Evolutionary conservation across 495 filamentous ascomycete genomes (phyloP).

Genomic region (Penicillium mononematosum): DNA sequence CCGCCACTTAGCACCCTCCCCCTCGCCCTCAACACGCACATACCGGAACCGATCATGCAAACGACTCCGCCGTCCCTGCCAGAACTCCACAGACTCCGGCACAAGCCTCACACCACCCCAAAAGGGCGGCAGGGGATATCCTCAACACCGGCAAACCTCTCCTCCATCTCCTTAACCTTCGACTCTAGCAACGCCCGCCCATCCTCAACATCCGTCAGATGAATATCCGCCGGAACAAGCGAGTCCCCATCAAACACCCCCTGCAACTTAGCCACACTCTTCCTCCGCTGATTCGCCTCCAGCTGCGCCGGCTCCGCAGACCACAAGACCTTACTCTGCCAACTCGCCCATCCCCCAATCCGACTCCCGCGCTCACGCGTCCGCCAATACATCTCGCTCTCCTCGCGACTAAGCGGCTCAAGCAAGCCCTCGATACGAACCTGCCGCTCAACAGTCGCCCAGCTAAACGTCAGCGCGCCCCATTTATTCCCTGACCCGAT

Average conservation of each 20-base stretch:
- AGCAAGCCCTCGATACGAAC: slow-evolving; percentile 77
- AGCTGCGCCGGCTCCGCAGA: slow-evolving; percentile 34
- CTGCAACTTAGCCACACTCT: slow-evolving; percentile 36
- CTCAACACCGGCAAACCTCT: slow-evolving; percentile 67
- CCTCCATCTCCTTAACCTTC: slow-evolving; percentile 69
- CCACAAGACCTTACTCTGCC: slow-evolving; percentile 72
- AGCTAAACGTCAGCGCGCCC: slow-evolving; percentile 46
- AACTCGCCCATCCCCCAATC: slow-evolving; percentile 91
- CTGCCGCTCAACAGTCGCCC: slow-evolving; percentile 76
- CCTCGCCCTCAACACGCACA: slow-evolving; percentile 55
- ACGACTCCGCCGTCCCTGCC: slow-evolving; percentile 85
- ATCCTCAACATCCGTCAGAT: slow-evolving; percentile 60
- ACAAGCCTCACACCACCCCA: slow-evolving; percentile 90
- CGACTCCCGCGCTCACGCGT: slow-evolving; percentile 75
- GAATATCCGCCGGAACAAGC: slow-evolving; percentile 50
- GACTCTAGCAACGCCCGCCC: slow-evolving; percentile 63
- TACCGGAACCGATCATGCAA: slow-evolving; percentile 94
- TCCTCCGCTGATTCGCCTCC: slow-evolving; percentile 28
- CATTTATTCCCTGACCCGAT: slow-evolving; percentile 39
- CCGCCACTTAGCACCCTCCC: slow-evolving; percentile 52
- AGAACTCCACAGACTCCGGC: slow-evolving; percentile 88
- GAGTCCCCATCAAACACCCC: slow-evolving; percentile 27
- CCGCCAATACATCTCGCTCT: slow-evolving; percentile 86
- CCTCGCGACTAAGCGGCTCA: slow-evolving; percentile 64
- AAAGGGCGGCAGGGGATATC: slow-evolving; percentile 87